Base-by-base conservation (phyloP, 371 early-diverging fungal genomes). In the Entomophthora muscae region DNA sequence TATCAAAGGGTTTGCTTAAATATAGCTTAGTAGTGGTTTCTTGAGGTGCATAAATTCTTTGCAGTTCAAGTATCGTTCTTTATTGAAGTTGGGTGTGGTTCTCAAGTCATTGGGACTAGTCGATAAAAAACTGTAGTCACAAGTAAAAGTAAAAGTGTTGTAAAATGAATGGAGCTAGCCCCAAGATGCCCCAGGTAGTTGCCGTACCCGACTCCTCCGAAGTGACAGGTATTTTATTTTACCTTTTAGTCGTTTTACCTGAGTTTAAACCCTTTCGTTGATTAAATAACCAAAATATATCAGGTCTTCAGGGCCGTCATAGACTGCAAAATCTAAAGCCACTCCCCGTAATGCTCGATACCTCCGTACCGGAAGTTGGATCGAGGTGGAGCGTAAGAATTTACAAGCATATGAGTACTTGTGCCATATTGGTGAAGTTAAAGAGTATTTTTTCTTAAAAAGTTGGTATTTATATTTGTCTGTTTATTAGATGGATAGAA, bases 371-470 rank as follows among this genome's bases (percentile, higher is more conserved):
- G 81, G 82, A 33, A 80, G 77, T 62, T 95, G 95, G 92, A 90
- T 98, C 86, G 99, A 99, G 70, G 76, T 80, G 29, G 90, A 95
- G 73, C 82, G 99, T 64, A 80, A 83, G 52, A 89, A 91, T 56
- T 73, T 98, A 52, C 87, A 88, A 60, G 95, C 97, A 1, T 99
- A 99, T 73, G 99, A 99, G 73, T 99, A 99, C 68, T 80, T 99
- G 10, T 98, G 99, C 68, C 97, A 96, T 65, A 87, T 99, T 63
- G 95, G 94, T 64, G 99, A 99, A 80, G 99, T 99, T 1, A 96
- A 96, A 80, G 91, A 97, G 86, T 98, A 84, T n/a, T n/a, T n/a
- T n/a, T n/a, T n/a, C n/a, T n/a, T n/a, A n/a, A n/a, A n/a, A n/a
- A n/a, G n/a, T n/a, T n/a, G n/a, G n/a, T n/a, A n/a, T n/a, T n/a